Evolutionary conservation across 768 basidiomycete genomes (phyloP), one percentile per base, ranked within the genome.

Genomic region (Boletus fagicola): DNA sequence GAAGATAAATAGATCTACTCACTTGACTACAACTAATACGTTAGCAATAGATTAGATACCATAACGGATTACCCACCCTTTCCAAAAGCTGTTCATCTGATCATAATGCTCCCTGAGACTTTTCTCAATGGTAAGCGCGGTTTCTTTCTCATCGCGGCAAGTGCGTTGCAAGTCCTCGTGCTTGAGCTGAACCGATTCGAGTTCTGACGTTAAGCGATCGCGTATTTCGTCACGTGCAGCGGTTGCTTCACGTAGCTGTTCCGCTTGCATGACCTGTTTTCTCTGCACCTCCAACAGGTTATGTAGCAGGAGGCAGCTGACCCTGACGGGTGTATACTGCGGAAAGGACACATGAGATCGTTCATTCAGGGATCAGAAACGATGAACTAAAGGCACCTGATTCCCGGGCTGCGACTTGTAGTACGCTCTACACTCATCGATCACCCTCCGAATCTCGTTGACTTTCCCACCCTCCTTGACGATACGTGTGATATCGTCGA

Each of bases 401-500:
- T 74, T 72, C n/a, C 77, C 76, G 22, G 80, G 77, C 57, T 78
- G 77, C 1, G 66, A 68, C 36, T 75, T 69, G 56, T 85, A 73
- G 59, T 83, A 86, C 1, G 74, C 64, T 57, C 72, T 77, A 51
- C 78, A 75, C 20, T 84, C 81, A 11, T 78, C 75, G 53, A 85
- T 82, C 33, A 84, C 69, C 56, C 78, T 68, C 26, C 80, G 79
- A 39, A 83, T 72, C 46, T 75, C 72, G 24, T 76, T 63, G 65
- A 85, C 78, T 5, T 82, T 78, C 0, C 78, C 82, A 2, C 87
- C 87, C 55, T 78, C 75, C 53, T 80, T 79, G 43, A 83, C 79
- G 52, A 88, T 76, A 18, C 73, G 75, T 20, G 78, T 75, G 56
- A 88, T 80, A 24, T 78, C 76, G 50, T 79, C 73, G 50, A 84